phyloP scores from a whole-genome alignment of 495 filamentous ascomycete species.

The Gamarada debralockiae region DNA sequence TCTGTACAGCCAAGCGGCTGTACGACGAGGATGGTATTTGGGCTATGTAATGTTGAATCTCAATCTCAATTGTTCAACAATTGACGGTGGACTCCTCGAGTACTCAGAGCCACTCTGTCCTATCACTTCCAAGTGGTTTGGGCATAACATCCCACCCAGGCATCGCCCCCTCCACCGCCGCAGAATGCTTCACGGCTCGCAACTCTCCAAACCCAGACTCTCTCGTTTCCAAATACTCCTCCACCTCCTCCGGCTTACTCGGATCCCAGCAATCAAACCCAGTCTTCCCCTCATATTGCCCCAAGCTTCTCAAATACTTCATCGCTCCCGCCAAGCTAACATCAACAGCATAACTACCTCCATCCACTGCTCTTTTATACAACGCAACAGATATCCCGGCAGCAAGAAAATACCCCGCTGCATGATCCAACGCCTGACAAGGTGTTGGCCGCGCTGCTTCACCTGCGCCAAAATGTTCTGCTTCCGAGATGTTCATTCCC shows the following conservation, averaged over 20 bases:
- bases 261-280: constrained; percentile 36
- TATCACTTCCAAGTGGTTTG: constrained; percentile 33
- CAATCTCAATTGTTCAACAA: too few relatives aligned
- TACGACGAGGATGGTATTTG: too few relatives aligned
- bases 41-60: too few relatives aligned
- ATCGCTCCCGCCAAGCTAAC: constrained; percentile 53
- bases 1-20: constrained; percentile 4
- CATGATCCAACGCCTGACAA: constrained; percentile 24
- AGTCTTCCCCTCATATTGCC: constrained; percentile 41
- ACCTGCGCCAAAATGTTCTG: constrained; percentile 45
- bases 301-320: constrained; percentile 49
- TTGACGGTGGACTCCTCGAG: too few relatives aligned
- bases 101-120: constrained; percentile 33
- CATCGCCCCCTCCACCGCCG: constrained; percentile 29
- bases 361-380: constrained; percentile 41
- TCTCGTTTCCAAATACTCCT: constrained; percentile 23
- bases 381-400: constrained; percentile 48
- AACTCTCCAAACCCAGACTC: constrained; percentile 30
- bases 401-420: constrained; percentile 46
- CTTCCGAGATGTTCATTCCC: constrained; percentile 42
- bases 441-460: constrained; percentile 50
- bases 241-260: constrained; percentile 30
- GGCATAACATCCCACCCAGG: constrained; percentile 31
- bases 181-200: constrained; percentile 31
- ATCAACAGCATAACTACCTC: constrained; percentile 47